Evolutionary conservation across 2,329 filamentous ascomycete genomes (phyloP).

Genomic region (Pseudogymnoascus sp.): DNA sequence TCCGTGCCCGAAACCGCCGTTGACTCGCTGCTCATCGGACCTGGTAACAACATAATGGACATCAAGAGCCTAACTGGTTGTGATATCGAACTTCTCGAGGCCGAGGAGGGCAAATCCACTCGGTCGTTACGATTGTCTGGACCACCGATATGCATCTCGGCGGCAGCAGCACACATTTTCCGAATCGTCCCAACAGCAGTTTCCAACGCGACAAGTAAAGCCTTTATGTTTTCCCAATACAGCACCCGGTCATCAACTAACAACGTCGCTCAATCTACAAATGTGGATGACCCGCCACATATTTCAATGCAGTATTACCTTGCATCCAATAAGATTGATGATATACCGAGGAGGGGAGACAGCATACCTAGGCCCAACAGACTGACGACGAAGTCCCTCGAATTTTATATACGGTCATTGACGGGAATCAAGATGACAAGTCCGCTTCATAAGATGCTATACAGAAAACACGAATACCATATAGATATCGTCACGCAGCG

Average conservation of each 20-base stretch:
- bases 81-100: slow-evolving; percentile 1
- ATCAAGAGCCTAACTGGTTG: slow-evolving; percentile 7
- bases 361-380: background rate
- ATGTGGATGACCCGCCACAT: background rate
- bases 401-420: slow-evolving; percentile 1
- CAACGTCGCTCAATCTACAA: background rate
- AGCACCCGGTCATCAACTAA: background rate
- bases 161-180: slow-evolving; percentile 1
- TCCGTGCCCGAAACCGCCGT: background rate
- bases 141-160: background rate
- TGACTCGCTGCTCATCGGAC: background rate
- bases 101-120: background rate
- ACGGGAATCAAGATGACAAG: slow-evolving; percentile 7
- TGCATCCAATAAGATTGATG: background rate
- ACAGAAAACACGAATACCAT: background rate
- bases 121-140: background rate
- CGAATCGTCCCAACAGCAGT: background rate
- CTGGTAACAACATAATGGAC: slow-evolving; percentile 1
- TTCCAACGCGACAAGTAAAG: background rate
- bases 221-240: background rate
- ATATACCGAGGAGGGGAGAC: slow-evolving; percentile 2
- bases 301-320: background rate
- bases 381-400: background rate
- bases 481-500: background rate
- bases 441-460: slow-evolving; percentile 8